Conservation (phyloP, 2,329 filamentous ascomycete species). For the Botrytis aclada region DNA sequence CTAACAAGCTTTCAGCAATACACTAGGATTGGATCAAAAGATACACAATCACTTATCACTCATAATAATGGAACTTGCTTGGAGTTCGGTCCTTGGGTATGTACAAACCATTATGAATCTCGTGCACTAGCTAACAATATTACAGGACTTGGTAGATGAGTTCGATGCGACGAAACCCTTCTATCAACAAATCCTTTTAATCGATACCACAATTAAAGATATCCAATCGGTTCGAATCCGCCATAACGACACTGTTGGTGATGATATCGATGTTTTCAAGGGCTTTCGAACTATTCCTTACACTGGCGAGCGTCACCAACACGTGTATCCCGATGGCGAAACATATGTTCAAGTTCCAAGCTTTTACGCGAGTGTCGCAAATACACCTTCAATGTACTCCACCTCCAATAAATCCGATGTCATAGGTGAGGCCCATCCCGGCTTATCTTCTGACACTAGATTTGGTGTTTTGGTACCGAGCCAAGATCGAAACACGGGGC, state of each 20-base stretch:
- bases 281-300: constrained; percentile 16
- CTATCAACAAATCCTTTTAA: constrained; percentile 23
- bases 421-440: constrained; percentile 8
- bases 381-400: constrained; percentile 10
- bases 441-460: constrained; percentile 9
- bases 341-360: constrained; percentile 3
- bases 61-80: constrained; percentile 19
- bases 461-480: constrained; percentile 5
- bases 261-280: background rate
- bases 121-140: constrained; percentile 11
- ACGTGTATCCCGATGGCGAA: background rate
- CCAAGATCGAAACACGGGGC: background rate
- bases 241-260: constrained; percentile 18
- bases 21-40: constrained; percentile 4
- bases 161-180: constrained; percentile 24
- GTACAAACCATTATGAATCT: background rate
- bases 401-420: constrained; percentile 5
- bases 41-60: constrained; percentile 5
- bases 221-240: constrained; percentile 22
- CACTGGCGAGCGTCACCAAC: background rate
- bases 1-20: constrained; percentile 14
- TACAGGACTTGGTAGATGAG: constrained; percentile 29
- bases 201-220: constrained; percentile 29
- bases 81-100: constrained; percentile 23
- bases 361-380: constrained; percentile 5